These are phyloP conservation scores for Debaryomyces coudertii DNA, from an alignment of 1,139 yeast genomes.

Conservation along the genomic window DNA sequence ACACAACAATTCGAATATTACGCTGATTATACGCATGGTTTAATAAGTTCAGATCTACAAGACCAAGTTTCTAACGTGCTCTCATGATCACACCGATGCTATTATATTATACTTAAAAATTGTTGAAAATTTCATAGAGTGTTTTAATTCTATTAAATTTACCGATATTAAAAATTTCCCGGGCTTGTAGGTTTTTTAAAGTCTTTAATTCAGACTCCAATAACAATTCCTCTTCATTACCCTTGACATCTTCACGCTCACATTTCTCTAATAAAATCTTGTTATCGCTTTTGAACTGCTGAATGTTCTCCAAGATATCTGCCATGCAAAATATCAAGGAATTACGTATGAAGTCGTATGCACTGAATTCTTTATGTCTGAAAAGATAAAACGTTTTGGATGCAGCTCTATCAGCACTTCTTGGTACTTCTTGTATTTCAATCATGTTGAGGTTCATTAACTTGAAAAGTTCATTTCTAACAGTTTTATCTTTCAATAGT, in stretches of 20 bases:
- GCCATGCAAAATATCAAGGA: slow-evolving; percentile 55
- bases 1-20: too few relatives aligned
- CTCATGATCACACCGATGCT: not conserved
- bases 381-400: slow-evolving; percentile 83
- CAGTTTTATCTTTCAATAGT: slow-evolving; percentile 73
- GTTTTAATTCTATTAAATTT: slow-evolving; percentile 58
- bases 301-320: slow-evolving; percentile 58
- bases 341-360: slow-evolving; percentile 51
- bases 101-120: slow-evolving; percentile 19
- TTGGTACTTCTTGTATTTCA: slow-evolving; percentile 89
- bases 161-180: slow-evolving; percentile 57
- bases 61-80: not conserved
- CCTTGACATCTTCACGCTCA: slow-evolving; percentile 87
- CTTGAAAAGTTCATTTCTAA: slow-evolving; percentile 63
- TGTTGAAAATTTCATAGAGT: slow-evolving; percentile 55
- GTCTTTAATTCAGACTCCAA: slow-evolving; percentile 76
- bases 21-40: not conserved
- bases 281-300: slow-evolving; percentile 61
- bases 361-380: slow-evolving; percentile 65
- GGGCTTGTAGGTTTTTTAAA: slow-evolving; percentile 59
- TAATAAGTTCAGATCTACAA: not conserved
- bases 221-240: slow-evolving; percentile 74
- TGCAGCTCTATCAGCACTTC: slow-evolving; percentile 90
- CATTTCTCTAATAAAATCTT: slow-evolving; percentile 74
- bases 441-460: slow-evolving; percentile 60